Conservation (phyloP, 2,329 filamentous ascomycete species). For the Onygenales sp. region DNA sequence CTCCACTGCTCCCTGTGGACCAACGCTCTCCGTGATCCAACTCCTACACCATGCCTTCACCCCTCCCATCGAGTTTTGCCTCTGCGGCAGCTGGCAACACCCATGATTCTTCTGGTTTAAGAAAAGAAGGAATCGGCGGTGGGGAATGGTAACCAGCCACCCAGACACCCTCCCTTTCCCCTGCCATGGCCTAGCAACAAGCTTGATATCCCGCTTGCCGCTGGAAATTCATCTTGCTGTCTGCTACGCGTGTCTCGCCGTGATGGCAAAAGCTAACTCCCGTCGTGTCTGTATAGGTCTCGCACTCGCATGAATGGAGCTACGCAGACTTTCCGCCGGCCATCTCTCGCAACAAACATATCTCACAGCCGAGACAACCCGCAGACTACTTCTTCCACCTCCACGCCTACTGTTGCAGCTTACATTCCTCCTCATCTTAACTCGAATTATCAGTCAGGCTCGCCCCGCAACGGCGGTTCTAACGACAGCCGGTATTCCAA, state of each 20-base stretch:
- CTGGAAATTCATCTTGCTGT: neutral
- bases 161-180: neutral
- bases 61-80: slow-evolving; percentile 74
- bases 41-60: slow-evolving; percentile 52
- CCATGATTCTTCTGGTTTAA: slow-evolving; percentile 49
- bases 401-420: slow-evolving; percentile 33
- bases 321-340: slow-evolving; percentile 57
- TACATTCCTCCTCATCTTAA: slow-evolving; percentile 55
- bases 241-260: neutral
- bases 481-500: slow-evolving; percentile 60
- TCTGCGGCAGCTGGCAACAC: slow-evolving; percentile 72
- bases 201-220: no score
- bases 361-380: slow-evolving; percentile 36
- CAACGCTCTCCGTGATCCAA: neutral
- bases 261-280: slow-evolving; percentile 1
- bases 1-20: neutral
- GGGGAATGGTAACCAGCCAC: slow-evolving; percentile 60
- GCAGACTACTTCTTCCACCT: slow-evolving; percentile 29
- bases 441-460: slow-evolving; percentile 37
- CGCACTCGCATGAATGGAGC: slow-evolving; percentile 54
- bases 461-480: slow-evolving; percentile 45
- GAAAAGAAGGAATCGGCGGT: slow-evolving; percentile 49
- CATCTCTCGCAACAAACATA: slow-evolving; percentile 49
- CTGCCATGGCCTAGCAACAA: neutral
- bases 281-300: slow-evolving; percentile 36